Evolutionary conservation across 1,284 basidiomycete genomes (phyloP).

Genomic region (Trichosporon coremiiforme): DNA sequence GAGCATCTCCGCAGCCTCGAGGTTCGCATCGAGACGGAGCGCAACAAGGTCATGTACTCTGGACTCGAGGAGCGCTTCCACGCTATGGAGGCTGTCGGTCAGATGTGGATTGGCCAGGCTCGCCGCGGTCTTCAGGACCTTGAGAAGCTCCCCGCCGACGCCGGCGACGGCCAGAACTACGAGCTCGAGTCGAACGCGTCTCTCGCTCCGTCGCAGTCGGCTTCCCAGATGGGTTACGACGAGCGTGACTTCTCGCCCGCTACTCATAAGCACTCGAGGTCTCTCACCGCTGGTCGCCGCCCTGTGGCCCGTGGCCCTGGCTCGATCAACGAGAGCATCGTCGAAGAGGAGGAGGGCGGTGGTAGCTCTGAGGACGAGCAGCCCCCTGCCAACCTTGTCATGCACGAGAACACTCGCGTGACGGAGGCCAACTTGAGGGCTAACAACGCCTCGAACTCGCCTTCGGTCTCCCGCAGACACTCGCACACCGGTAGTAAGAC

Average conservation of each 20-base stretch:
- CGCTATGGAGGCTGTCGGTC: conserved; percentile 55
- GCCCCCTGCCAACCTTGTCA: conserved; percentile 40
- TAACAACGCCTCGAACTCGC: conserved; percentile 6
- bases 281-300: conserved; percentile 24
- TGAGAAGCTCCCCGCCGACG: conserved; percentile 39
- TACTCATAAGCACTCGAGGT: conserved; percentile 1
- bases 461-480: background rate
- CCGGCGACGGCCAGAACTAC: conserved; percentile 49
- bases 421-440: conserved; percentile 16
- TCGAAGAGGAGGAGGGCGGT: conserved; percentile 54
- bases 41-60: conserved; percentile 56
- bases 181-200: conserved; percentile 57
- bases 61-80: conserved; percentile 55
- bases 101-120: conserved; percentile 56
- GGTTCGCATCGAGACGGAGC: conserved; percentile 53
- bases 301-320: conserved; percentile 34
- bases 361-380: conserved; percentile 50
- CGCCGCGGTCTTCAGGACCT: conserved; percentile 53
- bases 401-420: conserved; percentile 46
- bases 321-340: conserved; percentile 52
- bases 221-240: conserved; percentile 53
- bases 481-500: conserved; percentile 5
- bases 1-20: conserved; percentile 54
- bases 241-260: conserved; percentile 29
- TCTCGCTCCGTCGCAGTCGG: conserved; percentile 56